Conservation (phyloP, 2,329 filamentous ascomycete species). For the Colletotrichum agaves region DNA sequence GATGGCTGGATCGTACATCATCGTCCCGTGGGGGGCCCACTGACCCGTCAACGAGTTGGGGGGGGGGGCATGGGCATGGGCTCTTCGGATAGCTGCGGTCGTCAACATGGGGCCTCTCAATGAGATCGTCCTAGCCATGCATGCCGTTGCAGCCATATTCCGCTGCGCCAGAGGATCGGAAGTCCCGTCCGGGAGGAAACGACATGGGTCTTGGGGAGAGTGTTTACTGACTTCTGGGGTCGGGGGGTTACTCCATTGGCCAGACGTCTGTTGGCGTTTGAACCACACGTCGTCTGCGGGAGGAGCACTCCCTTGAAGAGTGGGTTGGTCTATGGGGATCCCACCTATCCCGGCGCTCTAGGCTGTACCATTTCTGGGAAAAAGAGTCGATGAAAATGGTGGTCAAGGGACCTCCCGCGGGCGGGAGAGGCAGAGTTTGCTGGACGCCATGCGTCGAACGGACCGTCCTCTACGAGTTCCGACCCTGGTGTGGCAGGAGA, state of each 20-base stretch:
- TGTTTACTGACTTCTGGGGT: conserved; percentile 27
- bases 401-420: too few species aligned
- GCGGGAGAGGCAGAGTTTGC: too few species aligned
- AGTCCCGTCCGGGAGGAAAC: neutral
- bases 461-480: too few species aligned
- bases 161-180: neutral
- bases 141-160: neutral
- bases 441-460: too few species aligned
- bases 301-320: neutral
- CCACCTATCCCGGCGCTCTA: too few species aligned
- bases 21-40: neutral
- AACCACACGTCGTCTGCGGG: neutral
- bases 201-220: neutral
- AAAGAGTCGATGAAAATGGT: too few species aligned
- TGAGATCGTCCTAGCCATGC: neutral
- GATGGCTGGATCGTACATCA: neutral
- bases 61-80: too few species aligned
- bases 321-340: neutral
- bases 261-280: conserved; percentile 18
- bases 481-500: neutral
- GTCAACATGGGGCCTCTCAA: neutral
- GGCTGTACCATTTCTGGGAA: too few species aligned
- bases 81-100: neutral
- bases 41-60: neutral
- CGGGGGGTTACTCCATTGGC: neutral